phyloP scores from a whole-genome alignment of 2,329 filamentous ascomycete species.

The Fusarium illudens region DNA sequence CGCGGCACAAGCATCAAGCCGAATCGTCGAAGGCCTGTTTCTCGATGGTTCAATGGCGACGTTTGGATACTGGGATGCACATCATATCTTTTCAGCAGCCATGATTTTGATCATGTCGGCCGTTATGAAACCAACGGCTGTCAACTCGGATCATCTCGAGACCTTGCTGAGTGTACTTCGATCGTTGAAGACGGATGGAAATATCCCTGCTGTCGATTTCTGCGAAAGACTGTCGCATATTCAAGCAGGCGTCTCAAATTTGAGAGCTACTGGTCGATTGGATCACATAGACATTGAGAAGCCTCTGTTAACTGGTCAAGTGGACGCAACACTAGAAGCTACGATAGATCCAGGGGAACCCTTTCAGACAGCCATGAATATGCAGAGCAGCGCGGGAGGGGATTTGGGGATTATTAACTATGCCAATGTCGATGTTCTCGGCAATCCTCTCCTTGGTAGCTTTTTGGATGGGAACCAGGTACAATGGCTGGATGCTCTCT shows the following conservation, averaged over 20 bases:
- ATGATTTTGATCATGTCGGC: slow-evolving; percentile 46
- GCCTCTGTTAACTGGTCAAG: neutral
- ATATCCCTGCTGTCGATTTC: slow-evolving; percentile 43
- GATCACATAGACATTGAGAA: slow-evolving; percentile 9
- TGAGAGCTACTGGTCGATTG: slow-evolving; percentile 22
- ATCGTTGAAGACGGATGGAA: slow-evolving; percentile 44
- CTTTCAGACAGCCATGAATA: slow-evolving; percentile 10
- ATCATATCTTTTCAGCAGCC: slow-evolving; percentile 46
- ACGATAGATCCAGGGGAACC: neutral
- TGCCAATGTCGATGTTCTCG: slow-evolving; percentile 35
- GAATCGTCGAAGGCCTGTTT: slow-evolving; percentile 40
- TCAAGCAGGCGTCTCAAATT: slow-evolving; percentile 24
- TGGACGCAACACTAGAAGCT: neutral
- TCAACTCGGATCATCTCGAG: slow-evolving; percentile 42
- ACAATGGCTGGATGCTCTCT: slow-evolving; percentile 39
- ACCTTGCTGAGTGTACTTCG: slow-evolving; percentile 42
- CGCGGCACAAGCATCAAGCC: slow-evolving; percentile 42
- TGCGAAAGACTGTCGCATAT: slow-evolving; percentile 43
- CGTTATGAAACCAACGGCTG: slow-evolving; percentile 41
- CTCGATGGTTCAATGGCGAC: slow-evolving; percentile 38
- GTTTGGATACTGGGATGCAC: slow-evolving; percentile 47
- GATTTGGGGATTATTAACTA: slow-evolving; percentile 18
- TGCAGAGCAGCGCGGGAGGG: neutral
- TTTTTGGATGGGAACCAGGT: slow-evolving; percentile 41
- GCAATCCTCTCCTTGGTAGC: slow-evolving; percentile 40